Evolutionary conservation across 306 rosid species (phyloP), one percentile per base, ranked within the genome.

Genomic region (Prunus mume): DNA sequence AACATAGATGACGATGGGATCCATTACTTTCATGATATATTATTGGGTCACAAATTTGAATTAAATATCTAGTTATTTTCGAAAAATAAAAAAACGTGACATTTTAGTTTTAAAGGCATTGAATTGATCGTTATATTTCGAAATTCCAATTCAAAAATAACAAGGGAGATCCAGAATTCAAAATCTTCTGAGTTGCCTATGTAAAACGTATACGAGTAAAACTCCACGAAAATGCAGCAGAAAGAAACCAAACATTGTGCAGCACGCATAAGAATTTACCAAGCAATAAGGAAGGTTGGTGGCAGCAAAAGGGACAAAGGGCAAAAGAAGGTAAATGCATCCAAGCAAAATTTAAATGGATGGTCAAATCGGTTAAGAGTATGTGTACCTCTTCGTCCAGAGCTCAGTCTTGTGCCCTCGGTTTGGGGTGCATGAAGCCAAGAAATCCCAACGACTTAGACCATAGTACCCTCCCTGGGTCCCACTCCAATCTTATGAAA

Each of bases 371-470:
- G 15, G 72, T 64, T 51, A 14, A n/a, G 61, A 55, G 38, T 24
- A n/a, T 11, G 58, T 11, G 71, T 63, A 74, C 71, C 51, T 28
- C 60, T 62, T 19, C 24, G 0, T 0, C 78, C 61, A 49, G 62
- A 28, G 34, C 24, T 18, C 76, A 57, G 76, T 38, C 66, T 72
- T 15, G 75, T 19, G n/a, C 75, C 51, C 65, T 55, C 38, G 18
- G 34, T 20, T 71, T 38, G 14, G 61, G 49, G 56, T 51, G 62
- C 64, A 24, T 12, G 34, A 58, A 58, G 32, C 64, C 34, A 58
- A 11, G 9, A 58, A 34, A 34, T 24, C 32, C 30, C 8, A 58
- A 24, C 64, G 3, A 12, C 34, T 58, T 10, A 25, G 18, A 22
- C 30, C 15, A 24, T 58, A 58, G 34, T 58, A 58, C 67, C 43